Conservation (phyloP, 2,329 filamentous ascomycete species). For the Lomentospora prolificans region DNA sequence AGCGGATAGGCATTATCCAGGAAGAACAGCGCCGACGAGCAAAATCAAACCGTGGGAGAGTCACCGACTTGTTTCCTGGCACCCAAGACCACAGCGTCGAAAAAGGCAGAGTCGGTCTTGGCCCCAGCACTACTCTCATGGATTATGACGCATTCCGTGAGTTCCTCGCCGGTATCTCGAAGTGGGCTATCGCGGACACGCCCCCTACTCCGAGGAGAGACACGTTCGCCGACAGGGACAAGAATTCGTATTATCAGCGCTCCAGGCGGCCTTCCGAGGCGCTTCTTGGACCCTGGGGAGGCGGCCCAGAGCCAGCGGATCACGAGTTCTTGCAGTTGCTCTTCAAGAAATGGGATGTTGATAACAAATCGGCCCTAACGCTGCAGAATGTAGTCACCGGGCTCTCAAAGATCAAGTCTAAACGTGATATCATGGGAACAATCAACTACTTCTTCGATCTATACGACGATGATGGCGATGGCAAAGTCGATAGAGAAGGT, state of each 20-base stretch:
- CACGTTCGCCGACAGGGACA: constrained; percentile 38
- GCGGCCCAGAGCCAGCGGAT: constrained; percentile 63
- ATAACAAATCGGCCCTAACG: constrained; percentile 66
- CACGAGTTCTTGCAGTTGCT: constrained; percentile 89
- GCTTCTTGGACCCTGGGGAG: constrained; percentile 42
- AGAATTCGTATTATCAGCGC: constrained; percentile 47
- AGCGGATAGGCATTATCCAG: constrained; percentile 66
- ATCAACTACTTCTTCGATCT: constrained; percentile 98
- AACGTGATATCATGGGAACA: constrained; percentile 91
- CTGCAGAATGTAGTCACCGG: constrained; percentile 89
- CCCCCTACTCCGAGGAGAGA: constrained; percentile 48
- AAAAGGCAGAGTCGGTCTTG: constrained; percentile 77
- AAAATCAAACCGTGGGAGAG: constrained; percentile 47
- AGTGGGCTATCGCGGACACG: constrained; percentile 87
- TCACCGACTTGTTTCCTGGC: constrained; percentile 28
- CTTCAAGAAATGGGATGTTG: constrained; percentile 80
- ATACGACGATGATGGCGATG: constrained; percentile 87
- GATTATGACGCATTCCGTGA: constrained; percentile 95
- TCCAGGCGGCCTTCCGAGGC: constrained; percentile 30
- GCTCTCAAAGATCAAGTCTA: constrained; percentile 83
- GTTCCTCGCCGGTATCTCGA: constrained; percentile 79
- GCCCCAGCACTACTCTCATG: constrained; percentile 86
- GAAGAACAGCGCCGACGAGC: constrained; percentile 61
- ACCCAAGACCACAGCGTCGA: constrained; percentile 45
- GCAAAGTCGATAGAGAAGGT: constrained; percentile 86